Evolutionary conservation across 2,329 filamentous ascomycete species (phyloP).

Genomic region (Gliomastix tumulicola): DNA sequence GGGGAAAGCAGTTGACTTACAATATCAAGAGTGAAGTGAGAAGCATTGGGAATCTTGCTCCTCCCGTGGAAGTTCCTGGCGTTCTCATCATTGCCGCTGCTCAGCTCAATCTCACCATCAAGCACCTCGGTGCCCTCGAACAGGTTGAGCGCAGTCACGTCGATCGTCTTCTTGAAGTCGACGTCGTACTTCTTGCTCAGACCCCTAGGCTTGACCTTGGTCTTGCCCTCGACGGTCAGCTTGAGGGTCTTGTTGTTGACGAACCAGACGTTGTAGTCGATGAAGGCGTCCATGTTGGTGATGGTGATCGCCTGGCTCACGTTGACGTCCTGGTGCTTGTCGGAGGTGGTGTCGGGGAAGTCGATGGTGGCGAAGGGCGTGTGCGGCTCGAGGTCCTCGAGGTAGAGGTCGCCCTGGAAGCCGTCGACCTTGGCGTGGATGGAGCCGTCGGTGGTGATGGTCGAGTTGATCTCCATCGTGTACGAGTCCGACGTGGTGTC

Average conservation of each 20-base stretch:
- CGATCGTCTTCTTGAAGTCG: constrained; percentile 49
- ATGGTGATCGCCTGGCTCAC: constrained; percentile 41
- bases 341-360: constrained; percentile 44
- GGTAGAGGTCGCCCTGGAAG: constrained; percentile 48
- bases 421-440: constrained; percentile 43
- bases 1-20: constrained; percentile 28
- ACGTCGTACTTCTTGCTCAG: constrained; percentile 40
- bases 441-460: constrained; percentile 42
- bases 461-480: constrained; percentile 48
- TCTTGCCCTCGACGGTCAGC: constrained; percentile 44
- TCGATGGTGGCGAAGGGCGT: constrained; percentile 40
- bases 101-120: constrained; percentile 38
- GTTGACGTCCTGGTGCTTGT: constrained; percentile 43
- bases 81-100: constrained; percentile 38
- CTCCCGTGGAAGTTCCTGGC: constrained; percentile 60
- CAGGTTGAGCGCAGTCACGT: constrained; percentile 43
- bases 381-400: constrained; percentile 39
- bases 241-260: constrained; percentile 41
- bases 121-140: constrained; percentile 48
- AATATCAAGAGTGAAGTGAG: constrained; percentile 56
- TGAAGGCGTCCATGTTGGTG: constrained; percentile 38
- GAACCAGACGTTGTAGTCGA: constrained; percentile 47
- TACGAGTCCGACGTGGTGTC: constrained; percentile 36
- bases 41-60: constrained; percentile 56
- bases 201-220: constrained; percentile 41